phyloP scores from a whole-genome alignment of 768 basidiomycete species.

The Phylloporus arenicola region DNA sequence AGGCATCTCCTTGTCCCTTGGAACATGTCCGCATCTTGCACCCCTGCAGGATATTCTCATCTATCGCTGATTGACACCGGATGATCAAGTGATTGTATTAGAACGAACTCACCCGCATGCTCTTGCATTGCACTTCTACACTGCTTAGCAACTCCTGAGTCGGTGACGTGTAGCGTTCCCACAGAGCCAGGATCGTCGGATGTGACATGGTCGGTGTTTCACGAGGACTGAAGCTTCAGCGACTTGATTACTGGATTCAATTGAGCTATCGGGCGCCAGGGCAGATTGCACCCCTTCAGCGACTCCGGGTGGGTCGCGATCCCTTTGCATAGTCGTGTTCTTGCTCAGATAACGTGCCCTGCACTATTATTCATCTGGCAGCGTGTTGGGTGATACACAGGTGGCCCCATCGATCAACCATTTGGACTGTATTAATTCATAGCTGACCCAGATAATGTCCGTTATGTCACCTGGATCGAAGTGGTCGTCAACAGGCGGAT shows the following conservation, averaged over 20 bases:
- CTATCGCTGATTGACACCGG: slow-evolving; percentile 9
- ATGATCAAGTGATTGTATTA: neutral
- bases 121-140: neutral
- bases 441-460: too few species aligned
- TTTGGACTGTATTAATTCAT: too few species aligned
- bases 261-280: neutral
- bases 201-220: too few species aligned
- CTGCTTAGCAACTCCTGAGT: slow-evolving; percentile 1
- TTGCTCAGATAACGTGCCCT: too few species aligned
- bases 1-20: slow-evolving; percentile 13
- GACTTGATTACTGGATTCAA: neutral
- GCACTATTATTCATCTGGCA: too few species aligned
- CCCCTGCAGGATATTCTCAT: slow-evolving; percentile 8
- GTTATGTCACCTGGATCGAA: too few species aligned
- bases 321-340: too few species aligned
- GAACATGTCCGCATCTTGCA: slow-evolving; percentile 8
- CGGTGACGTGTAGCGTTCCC: neutral
- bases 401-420: too few species aligned
- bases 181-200: too few species aligned
- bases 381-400: neutral
- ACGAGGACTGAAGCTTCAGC: neutral
- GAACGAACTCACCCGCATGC: neutral
- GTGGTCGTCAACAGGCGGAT: too few species aligned
- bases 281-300: too few species aligned
- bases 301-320: too few species aligned